phyloP scores from a whole-genome alignment of 108 stramenopile genomes.

The Cyclostephanos tholiformis region DNA sequence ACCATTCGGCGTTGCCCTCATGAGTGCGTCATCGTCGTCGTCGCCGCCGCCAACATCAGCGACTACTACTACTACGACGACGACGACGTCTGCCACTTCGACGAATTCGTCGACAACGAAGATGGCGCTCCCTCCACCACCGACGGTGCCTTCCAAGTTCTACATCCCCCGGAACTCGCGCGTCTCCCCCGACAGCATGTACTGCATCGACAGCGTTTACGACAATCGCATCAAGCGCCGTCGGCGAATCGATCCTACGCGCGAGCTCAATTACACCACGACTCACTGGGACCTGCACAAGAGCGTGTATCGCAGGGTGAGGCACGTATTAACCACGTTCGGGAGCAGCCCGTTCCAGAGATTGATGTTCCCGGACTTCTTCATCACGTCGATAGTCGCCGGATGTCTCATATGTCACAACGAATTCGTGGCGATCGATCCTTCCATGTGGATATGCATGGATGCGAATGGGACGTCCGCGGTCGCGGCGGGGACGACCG shows the following conservation, averaged over 20 bases:
- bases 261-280: slow-evolving; percentile 54
- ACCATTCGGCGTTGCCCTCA: background rate
- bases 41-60: background rate
- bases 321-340: slow-evolving; percentile 38
- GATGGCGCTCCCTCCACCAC: background rate
- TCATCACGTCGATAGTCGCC: slow-evolving; percentile 40
- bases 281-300: slow-evolving; percentile 56
- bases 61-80: background rate
- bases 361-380: slow-evolving; percentile 58
- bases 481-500: slow-evolving; percentile 58
- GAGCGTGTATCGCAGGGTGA: slow-evolving; percentile 47
- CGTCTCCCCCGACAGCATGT: slow-evolving; percentile 22
- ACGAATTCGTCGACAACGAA: background rate
- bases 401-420: slow-evolving; percentile 57
- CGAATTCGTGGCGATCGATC: slow-evolving; percentile 25
- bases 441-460: slow-evolving; percentile 16
- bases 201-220: slow-evolving; percentile 38
- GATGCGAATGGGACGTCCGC: slow-evolving; percentile 31
- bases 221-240: slow-evolving; percentile 39
- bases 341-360: slow-evolving; percentile 50
- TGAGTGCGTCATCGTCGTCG: background rate
- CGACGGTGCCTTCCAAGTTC: slow-evolving; percentile 20
- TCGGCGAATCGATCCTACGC: slow-evolving; percentile 48
- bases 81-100: too few relatives aligned
- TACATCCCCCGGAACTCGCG: slow-evolving; percentile 41